phyloP scores from a whole-genome alignment of 2,329 filamentous ascomycete species.

The Colletotrichum kahawae region DNA sequence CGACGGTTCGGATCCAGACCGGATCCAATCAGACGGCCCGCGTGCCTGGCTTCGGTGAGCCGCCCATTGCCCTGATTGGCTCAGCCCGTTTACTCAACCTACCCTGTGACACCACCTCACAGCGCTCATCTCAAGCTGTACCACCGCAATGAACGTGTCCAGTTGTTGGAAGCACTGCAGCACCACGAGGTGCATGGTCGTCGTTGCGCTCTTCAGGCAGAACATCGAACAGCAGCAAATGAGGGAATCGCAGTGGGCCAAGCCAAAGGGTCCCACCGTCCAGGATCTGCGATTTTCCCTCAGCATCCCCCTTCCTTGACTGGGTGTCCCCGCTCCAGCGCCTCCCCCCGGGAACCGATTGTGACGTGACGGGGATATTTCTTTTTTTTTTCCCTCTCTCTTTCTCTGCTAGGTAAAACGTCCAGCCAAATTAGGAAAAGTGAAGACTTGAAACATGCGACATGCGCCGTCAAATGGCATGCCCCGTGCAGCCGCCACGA shows the following conservation, averaged over 20 bases:
- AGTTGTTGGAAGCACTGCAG: not conserved
- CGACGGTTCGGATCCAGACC: conserved; percentile 1
- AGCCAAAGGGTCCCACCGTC: not conserved
- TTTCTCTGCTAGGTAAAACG: not conserved
- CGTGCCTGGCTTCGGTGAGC: conserved; percentile 3
- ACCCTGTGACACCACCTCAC: not conserved
- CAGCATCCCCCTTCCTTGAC: not conserved
- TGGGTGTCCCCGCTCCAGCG: not conserved
- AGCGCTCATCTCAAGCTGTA: not conserved
- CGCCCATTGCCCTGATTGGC: not conserved
- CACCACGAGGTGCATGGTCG: not conserved
- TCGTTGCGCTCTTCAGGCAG: not conserved
- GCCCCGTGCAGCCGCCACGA: conserved; percentile 14
- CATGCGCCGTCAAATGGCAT: conserved; percentile 20
- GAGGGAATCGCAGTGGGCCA: not conserved
- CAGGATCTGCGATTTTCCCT: not conserved
- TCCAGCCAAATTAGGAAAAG: not conserved
- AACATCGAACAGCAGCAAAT: not conserved
- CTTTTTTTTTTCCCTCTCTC: not conserved
- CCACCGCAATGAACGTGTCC: not conserved
- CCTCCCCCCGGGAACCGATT: not conserved
- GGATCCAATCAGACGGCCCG: conserved; percentile 5
- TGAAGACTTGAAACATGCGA: conserved; percentile 18
- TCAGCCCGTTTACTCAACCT: not conserved
- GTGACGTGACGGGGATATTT: conserved; percentile 1